Evolutionary conservation across 768 basidiomycete species (phyloP), one percentile per base, ranked within the genome.

Genomic region (Boletus tomentosulus): DNA sequence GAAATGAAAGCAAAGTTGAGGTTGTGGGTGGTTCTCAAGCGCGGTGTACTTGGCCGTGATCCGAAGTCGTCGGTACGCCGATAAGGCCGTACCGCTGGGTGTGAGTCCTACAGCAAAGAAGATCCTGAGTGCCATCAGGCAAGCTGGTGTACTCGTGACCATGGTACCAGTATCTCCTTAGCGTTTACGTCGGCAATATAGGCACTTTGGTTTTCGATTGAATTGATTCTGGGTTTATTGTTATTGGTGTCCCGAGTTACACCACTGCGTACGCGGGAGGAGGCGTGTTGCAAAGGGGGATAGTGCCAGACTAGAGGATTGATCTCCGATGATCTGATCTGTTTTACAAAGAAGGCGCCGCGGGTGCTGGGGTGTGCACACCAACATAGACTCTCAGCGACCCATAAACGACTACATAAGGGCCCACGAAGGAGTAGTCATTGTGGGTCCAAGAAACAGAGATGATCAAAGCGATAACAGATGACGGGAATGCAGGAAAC

Each of bases 151-250:
- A 33, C 48, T 25, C 30, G 52, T 42, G 46, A 41, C 44, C 37
- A 44, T 47, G 52, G 39, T 16, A 27, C 24, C 41, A 22, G 30
- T 15, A 51, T 48, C 31, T 28, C 49, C 46, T 42, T 51, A 28
- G 39, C n/a, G 16, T 44, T 64, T 64, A 66, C 65, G 65, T 61
- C 59, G 39, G 43, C 15, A 57, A 60, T 66, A 60, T 63, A 27
- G 16, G 39, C 53, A 33, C 56, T 51, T 63, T 51, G 38, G 53
- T 50, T 57, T 45, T 48, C 34, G 39, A 39, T 19, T 22, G 39
- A 4, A 41, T 11, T 11, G 22, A 41, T 38, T 37, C 42, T 38
- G 46, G 45, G 27, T 45, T 50, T 27, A 46, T 31, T 49, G 48
- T 31, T 13, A 33, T 15, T 31, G 39, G 19, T 55, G 28, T 55